These are phyloP conservation scores for Penicillium mononematosum DNA, from an alignment of 495 filamentous ascomycete species.

Conservation along the genomic window DNA sequence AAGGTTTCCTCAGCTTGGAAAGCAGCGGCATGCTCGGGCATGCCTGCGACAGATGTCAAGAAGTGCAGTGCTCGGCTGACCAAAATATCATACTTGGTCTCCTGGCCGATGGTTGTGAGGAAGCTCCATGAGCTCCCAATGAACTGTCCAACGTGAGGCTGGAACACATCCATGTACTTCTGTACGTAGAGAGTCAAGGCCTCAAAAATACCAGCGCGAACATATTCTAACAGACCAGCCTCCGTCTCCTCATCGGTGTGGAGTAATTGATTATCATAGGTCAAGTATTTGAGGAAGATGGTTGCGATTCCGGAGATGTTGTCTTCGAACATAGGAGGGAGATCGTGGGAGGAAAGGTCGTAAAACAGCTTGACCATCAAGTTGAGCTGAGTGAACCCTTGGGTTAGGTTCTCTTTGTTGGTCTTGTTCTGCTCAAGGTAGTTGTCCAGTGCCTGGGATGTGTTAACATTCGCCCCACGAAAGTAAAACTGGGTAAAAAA, in stretches of 20 bases:
- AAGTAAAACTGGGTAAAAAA: neutral
- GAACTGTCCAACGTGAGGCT: conserved; percentile 72
- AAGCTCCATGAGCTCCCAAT: conserved; percentile 87
- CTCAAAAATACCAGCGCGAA: conserved; percentile 91
- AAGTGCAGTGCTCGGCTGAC: conserved; percentile 93
- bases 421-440: conserved; percentile 72
- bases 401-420: conserved; percentile 69
- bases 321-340: conserved; percentile 89
- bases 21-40: conserved; percentile 69
- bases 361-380: conserved; percentile 87
- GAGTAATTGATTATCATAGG: conserved; percentile 79
- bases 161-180: conserved; percentile 94
- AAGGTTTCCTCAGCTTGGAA: conserved; percentile 81
- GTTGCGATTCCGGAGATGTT: conserved; percentile 70
- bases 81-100: conserved; percentile 93
- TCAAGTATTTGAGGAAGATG: conserved; percentile 88
- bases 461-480: conserved; percentile 13
- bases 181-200: conserved; percentile 79
- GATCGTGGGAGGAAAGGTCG: conserved; percentile 93
- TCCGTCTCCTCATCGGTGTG: conserved; percentile 84
- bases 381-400: conserved; percentile 77
- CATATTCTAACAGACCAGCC: conserved; percentile 74
- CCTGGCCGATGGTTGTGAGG: conserved; percentile 76
- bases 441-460: conserved; percentile 64
- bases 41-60: conserved; percentile 81